Evolutionary conservation across 768 basidiomycete species (phyloP), one percentile per base, ranked within the genome.

Genomic region (Steccherinum ochraceum): DNA sequence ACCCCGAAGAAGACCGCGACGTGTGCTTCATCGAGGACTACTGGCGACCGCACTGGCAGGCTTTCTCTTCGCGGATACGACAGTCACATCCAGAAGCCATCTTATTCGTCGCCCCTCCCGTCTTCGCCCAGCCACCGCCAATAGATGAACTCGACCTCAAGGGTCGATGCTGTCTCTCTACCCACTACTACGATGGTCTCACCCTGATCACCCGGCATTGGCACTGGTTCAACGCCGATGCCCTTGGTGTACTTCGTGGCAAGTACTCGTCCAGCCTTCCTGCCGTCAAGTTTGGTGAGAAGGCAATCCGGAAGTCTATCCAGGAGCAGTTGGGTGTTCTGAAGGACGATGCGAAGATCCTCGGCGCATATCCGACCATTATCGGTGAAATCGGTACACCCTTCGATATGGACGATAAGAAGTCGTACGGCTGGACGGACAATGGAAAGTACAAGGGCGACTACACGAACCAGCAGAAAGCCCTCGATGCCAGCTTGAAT

Each of bases 371-470:
- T 60, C 95, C 95, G 1, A 94, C 89, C 0, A 74, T 98, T 56
- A 88, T 99, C 27, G 94, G 95, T 11, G 95, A 99, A 72, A 95
- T 97, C 46, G 95, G 95, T 12, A 89, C 83, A 1, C 95, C 95
- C 2, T 92, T 86, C 62, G 94, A 99, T 64, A 86, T 99, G 86
- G 95, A 99, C 62, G 70, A 70, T 49, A 92, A 90, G 67, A 74
- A 77, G 43, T 76, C 90, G 12, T 99, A 99, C 68, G 89, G 90
- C 25, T 89, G 77, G 67, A 83, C 74, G 56, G 78, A 85, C 67
- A 67, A 73, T 44, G 80, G 87, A 54, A 79, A 79, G 60, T 69
- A 79, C 56, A 75, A 78, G 53, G 89, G 92, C 19, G 86, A 96
- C 66, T 96, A 84, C 64, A 68, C 76, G 2, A 61, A 68, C 16